Evolutionary conservation across 345 rosid genomes (phyloP).

Genomic region (Eucalyptus victrix): DNA sequence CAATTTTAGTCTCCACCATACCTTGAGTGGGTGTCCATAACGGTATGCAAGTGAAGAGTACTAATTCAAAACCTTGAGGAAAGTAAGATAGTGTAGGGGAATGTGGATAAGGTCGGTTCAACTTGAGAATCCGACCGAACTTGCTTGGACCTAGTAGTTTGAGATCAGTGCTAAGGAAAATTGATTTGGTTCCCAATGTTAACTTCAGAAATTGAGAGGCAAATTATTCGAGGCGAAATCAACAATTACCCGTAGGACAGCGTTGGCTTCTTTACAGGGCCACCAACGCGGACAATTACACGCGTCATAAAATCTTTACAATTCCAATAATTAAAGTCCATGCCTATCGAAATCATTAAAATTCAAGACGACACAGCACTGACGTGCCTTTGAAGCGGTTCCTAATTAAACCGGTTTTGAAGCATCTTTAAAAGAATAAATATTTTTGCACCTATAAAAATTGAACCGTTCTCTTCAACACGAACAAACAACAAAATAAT

Average conservation of each 20-base stretch:
- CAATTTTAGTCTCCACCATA: neutral
- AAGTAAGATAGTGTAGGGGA: neutral
- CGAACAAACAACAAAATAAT: too few relatives aligned
- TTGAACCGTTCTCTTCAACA: too few relatives aligned
- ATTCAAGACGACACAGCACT: neutral
- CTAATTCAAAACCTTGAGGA: neutral
- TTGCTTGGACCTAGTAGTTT: too few relatives aligned
- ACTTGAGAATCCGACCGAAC: too few relatives aligned
- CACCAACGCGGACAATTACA: neutral
- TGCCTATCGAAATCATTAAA: neutral
- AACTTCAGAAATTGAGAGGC: too few relatives aligned
- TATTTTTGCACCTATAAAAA: neutral
- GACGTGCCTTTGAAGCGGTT: neutral
- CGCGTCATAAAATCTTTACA: neutral
- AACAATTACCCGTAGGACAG: neutral
- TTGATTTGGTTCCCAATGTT: too few relatives aligned
- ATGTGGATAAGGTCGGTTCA: neutral
- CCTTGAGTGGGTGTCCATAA: neutral
- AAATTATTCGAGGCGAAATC: too few relatives aligned
- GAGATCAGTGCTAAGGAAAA: too few relatives aligned
- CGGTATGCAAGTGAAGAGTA: neutral
- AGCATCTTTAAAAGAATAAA: neutral
- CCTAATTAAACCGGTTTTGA: neutral
- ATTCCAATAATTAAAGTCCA: neutral
- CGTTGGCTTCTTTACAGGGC: neutral